These are phyloP conservation scores for Penicilliopsis zonata DNA, from an alignment of 495 filamentous ascomycete species.

Conservation along the genomic window DNA sequence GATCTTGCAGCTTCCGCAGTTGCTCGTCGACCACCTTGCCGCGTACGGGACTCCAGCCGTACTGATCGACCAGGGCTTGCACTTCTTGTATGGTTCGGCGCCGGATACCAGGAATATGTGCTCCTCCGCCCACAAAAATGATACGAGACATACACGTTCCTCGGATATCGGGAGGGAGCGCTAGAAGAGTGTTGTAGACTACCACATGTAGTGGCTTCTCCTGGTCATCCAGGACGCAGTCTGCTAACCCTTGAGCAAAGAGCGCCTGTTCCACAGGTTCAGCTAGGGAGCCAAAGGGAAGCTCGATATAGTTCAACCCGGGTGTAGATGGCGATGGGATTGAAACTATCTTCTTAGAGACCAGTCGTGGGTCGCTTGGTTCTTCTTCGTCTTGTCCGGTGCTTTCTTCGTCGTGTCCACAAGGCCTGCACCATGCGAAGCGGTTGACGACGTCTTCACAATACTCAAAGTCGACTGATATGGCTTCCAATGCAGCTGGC, in stretches of 20 bases:
- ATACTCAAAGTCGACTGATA: conserved; percentile 54
- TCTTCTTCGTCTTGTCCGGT: conserved; percentile 2
- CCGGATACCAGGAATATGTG: conserved; percentile 70
- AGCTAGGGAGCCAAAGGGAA: conserved; percentile 58
- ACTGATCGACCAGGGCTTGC: conserved; percentile 40
- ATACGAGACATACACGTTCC: conserved; percentile 83
- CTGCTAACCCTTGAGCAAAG: conserved; percentile 42
- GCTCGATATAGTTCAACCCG: conserved; percentile 21
- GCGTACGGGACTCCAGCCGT: conserved; percentile 67
- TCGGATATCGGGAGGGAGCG: conserved; percentile 69
- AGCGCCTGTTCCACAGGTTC: conserved; percentile 66
- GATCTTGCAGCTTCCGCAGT: conserved; percentile 35
- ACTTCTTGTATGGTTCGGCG: conserved; percentile 70
- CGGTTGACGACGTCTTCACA: conserved; percentile 65
- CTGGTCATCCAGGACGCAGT: conserved; percentile 66
- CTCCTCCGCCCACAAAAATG: conserved; percentile 72
- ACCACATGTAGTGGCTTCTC: conserved; percentile 64
- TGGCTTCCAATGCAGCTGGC: conserved; percentile 10
- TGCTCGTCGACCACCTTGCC: conserved; percentile 49
- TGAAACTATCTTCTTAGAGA: conserved; percentile 13
- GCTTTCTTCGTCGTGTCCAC: conserved; percentile 2
- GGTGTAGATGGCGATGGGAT: conserved; percentile 34
- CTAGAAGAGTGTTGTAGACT: conserved; percentile 62
- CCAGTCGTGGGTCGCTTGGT: conserved; percentile 3
- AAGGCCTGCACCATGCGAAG: conserved; percentile 61